These are phyloP conservation scores for Neonectria sp. DNA, from an alignment of 2,329 filamentous ascomycete species.

Conservation along the genomic window DNA sequence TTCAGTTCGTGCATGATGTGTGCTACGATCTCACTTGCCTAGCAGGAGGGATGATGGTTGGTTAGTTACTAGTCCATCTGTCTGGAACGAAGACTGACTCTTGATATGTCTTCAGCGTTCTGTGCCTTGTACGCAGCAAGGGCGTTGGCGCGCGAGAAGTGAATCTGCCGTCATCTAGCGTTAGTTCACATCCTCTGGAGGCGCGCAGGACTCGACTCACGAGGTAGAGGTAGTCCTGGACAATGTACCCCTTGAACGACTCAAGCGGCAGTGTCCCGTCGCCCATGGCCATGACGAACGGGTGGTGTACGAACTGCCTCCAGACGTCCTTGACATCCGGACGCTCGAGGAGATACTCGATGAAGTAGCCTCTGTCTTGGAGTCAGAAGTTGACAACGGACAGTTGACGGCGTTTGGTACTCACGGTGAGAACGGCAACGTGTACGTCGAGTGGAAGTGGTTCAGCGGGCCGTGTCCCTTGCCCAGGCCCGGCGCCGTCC, in stretches of 20 bases:
- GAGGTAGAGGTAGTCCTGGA: constrained; percentile 94
- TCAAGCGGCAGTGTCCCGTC: constrained; percentile 81
- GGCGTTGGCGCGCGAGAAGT: constrained; percentile 90
- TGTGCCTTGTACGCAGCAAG: constrained; percentile 89
- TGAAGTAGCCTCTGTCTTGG: constrained; percentile 75
- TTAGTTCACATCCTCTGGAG: not conserved
- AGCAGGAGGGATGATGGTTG: not conserved
- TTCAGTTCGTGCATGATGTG: constrained; percentile 86
- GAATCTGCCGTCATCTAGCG: constrained; percentile 66
- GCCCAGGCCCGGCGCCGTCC: constrained; percentile 73
- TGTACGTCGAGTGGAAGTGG: constrained; percentile 82
- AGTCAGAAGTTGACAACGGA: not conserved
- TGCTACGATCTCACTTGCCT: constrained; percentile 73
- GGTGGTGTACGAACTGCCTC: constrained; percentile 83
- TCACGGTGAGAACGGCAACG: constrained; percentile 77
- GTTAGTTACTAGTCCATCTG: not conserved
- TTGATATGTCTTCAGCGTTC: constrained; percentile 79
- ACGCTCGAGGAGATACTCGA: constrained; percentile 85
- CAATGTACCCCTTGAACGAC: constrained; percentile 89
- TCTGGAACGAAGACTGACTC: constrained; percentile 62
- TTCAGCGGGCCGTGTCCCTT: constrained; percentile 81
- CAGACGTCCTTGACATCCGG: constrained; percentile 82
- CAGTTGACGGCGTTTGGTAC: constrained; percentile 35
- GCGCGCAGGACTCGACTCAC: constrained; percentile 59
- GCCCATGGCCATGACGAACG: constrained; percentile 84